phyloP scores from a whole-genome alignment of 2,329 filamentous ascomycete genomes.

The Akanthomyces uredinophilus region DNA sequence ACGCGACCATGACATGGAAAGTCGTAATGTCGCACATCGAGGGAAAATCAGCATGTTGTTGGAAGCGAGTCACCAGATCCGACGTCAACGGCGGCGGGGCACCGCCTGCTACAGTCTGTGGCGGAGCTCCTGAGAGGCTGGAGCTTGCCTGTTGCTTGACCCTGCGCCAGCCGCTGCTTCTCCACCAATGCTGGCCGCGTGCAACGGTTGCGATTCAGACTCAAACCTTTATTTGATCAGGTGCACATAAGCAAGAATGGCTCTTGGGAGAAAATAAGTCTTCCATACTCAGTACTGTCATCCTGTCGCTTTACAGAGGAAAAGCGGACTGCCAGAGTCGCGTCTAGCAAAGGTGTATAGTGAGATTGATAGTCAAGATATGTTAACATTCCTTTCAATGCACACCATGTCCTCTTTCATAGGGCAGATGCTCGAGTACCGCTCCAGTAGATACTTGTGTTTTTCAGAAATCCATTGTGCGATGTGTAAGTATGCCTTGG shows the following conservation, averaged over 20 bases:
- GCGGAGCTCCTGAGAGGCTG: background rate
- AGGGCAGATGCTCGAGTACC: too few relatives aligned
- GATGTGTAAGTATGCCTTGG: too few relatives aligned
- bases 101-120: background rate
- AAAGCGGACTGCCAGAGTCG: too few relatives aligned
- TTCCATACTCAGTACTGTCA: too few relatives aligned
- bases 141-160: background rate
- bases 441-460: too few relatives aligned
- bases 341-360: too few relatives aligned
- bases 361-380: too few relatives aligned
- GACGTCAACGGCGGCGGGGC: conserved; percentile 13
- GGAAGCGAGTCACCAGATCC: conserved; percentile 11
- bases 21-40: background rate
- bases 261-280: background rate
- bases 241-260: background rate
- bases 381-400: too few relatives aligned
- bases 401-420: too few relatives aligned
- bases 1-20: background rate
- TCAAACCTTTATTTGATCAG: background rate
- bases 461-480: too few relatives aligned
- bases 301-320: too few relatives aligned
- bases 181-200: background rate
- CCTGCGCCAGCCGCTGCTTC: background rate
- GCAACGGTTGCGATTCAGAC: background rate
- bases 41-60: conserved; percentile 4